Conservation (phyloP, 345 rosid species). For the Rhizophora mangle region DNA sequence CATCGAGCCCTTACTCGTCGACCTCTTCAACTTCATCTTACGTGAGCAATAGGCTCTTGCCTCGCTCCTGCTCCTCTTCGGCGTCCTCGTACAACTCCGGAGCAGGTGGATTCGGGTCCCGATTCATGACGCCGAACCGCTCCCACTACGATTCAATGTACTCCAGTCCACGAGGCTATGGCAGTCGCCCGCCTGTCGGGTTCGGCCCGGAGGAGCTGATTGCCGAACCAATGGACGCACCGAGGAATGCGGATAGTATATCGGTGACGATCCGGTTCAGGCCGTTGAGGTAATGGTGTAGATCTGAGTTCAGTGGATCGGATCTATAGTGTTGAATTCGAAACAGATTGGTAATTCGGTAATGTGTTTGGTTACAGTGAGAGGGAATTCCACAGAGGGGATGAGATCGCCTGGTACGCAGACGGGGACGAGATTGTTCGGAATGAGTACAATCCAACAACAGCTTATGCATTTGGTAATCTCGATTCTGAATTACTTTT, state of each 20-base stretch:
- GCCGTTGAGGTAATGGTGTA: conserved; percentile 74
- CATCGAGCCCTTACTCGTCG: conserved; percentile 75
- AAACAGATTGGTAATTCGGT: conserved; percentile 15
- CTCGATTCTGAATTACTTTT: background rate
- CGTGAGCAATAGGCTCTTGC: conserved; percentile 53
- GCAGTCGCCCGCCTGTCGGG: conserved; percentile 43
- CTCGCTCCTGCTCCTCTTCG: conserved; percentile 76
- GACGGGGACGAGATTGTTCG: conserved; percentile 92
- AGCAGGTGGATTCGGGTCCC: conserved; percentile 44
- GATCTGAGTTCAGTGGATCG: conserved; percentile 48
- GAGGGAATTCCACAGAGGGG: conserved; percentile 91
- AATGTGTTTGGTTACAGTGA: conserved; percentile 53
- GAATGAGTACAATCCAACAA: conserved; percentile 79
- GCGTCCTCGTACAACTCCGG: conserved; percentile 51
- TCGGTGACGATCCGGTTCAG: conserved; percentile 96
- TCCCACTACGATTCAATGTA: conserved; percentile 56
- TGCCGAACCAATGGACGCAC: conserved; percentile 55
- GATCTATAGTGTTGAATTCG: conserved; percentile 41
- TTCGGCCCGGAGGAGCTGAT: conserved; percentile 67
- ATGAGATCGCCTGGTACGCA: conserved; percentile 93
- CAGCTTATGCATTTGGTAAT: conserved; percentile 90
- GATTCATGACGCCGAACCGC: conserved; percentile 81
- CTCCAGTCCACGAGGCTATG: conserved; percentile 39
- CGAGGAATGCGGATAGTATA: conserved; percentile 78
- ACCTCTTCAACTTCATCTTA: conserved; percentile 72